Evolutionary conservation across 2,329 filamentous ascomycete species (phyloP).

Genomic region (Hansfordia pulvinata): DNA sequence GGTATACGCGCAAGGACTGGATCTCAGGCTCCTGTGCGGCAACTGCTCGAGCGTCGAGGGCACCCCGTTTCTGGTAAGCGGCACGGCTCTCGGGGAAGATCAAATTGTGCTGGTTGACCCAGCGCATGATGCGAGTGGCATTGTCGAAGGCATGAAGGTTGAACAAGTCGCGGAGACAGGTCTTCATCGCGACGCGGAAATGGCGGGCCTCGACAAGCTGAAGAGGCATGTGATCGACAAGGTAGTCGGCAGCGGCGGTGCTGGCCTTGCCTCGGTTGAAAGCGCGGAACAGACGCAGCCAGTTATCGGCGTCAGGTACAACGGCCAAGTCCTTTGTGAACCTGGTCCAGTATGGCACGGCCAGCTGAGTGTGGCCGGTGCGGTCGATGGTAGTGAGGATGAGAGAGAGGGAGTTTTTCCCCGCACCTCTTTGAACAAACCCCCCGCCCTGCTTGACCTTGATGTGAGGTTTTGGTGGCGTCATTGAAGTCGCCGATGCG

Average conservation of each 20-base stretch:
- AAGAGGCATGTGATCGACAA: conserved; percentile 40
- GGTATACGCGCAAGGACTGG: conserved; percentile 36
- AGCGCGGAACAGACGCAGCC: conserved; percentile 52
- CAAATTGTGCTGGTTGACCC: too few relatives aligned
- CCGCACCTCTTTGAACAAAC: too few relatives aligned
- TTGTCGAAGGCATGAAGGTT: conserved; percentile 57
- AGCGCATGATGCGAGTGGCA: conserved; percentile 51
- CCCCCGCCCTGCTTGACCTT: too few relatives aligned
- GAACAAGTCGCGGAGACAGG: conserved; percentile 62
- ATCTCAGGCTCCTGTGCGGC: too few relatives aligned
- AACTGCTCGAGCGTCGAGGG: too few relatives aligned
- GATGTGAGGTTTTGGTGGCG: not conserved
- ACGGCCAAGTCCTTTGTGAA: conserved; percentile 51
- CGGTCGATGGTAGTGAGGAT: conserved; percentile 51
- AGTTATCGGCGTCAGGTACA: conserved; percentile 58
- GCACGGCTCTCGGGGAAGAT: too few relatives aligned
- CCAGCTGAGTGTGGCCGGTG: conserved; percentile 45
- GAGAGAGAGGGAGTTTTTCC: conserved; percentile 51
- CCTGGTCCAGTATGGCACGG: conserved; percentile 65
- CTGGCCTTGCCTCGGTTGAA: conserved; percentile 56
- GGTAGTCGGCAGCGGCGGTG: conserved; percentile 40
- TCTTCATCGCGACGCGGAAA: conserved; percentile 60
- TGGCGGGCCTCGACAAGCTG: conserved; percentile 31
- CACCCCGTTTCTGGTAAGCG: too few relatives aligned
- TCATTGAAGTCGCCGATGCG: not conserved